phyloP scores from a whole-genome alignment of 108 stramenopile species.

The Parmales sp. region DNA sequence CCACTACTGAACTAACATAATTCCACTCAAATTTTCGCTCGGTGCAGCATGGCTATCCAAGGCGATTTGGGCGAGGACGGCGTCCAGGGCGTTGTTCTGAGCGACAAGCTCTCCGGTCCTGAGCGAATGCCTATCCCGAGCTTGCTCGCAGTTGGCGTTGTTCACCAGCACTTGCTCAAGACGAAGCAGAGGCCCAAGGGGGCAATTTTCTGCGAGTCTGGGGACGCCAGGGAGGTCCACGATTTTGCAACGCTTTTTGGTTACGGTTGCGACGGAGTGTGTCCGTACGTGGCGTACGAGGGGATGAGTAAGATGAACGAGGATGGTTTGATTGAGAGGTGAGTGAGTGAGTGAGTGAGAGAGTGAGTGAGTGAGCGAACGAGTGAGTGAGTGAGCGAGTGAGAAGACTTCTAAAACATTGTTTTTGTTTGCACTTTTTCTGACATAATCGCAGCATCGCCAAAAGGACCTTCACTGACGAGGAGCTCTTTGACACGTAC shows the following conservation, averaged over 20 bases:
- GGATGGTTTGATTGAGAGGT: conserved; percentile 80
- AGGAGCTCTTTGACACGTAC: conserved; percentile 79
- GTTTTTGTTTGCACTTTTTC: too few species aligned
- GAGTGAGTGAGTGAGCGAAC: background rate
- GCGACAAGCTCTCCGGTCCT: conserved; percentile 72
- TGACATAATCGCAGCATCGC: too few species aligned
- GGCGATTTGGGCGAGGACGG: conserved; percentile 63
- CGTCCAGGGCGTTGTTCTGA: conserved; percentile 75
- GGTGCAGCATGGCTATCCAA: conserved; percentile 78
- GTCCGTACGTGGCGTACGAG: conserved; percentile 94
- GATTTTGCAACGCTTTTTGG: conserved; percentile 82
- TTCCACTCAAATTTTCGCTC: too few species aligned
- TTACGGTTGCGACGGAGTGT: conserved; percentile 91
- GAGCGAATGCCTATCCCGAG: conserved; percentile 85
- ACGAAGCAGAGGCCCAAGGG: conserved; percentile 81
- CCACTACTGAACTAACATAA: too few species aligned
- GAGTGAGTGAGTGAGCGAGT: background rate
- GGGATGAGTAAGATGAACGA: conserved; percentile 85
- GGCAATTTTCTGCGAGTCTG: conserved; percentile 88
- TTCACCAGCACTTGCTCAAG: conserved; percentile 89
- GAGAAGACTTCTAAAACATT: background rate
- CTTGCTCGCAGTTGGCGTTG: conserved; percentile 86
- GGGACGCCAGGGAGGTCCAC: conserved; percentile 92
- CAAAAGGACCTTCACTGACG: conserved; percentile 51
- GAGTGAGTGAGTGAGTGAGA: conserved; percentile 44